These are phyloP conservation scores for Trichoderma sp. DNA, from an alignment of 2,329 filamentous ascomycete genomes.

Conservation along the genomic window DNA sequence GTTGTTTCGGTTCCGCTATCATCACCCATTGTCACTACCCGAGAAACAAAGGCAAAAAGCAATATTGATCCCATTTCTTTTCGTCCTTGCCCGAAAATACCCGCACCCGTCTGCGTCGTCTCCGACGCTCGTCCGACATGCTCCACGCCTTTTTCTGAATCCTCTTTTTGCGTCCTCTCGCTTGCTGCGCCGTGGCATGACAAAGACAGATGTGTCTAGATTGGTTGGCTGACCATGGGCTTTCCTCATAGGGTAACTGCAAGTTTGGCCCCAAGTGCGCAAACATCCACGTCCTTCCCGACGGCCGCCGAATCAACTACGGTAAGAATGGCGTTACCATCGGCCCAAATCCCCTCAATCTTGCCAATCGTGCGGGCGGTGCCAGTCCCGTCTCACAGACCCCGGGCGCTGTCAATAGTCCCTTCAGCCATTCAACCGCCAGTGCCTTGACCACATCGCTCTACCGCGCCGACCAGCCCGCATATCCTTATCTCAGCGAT, in stretches of 20 bases:
- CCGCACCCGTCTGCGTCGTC: not conserved
- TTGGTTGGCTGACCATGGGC: slow-evolving; percentile 11
- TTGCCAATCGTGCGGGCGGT: slow-evolving; percentile 59
- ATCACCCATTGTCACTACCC: not conserved
- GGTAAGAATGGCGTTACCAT: slow-evolving; percentile 66
- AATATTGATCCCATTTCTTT: not conserved
- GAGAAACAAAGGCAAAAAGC: not conserved
- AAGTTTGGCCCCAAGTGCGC: slow-evolving; percentile 98
- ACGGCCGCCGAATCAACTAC: slow-evolving; percentile 87
- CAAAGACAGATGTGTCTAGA: not conserved
- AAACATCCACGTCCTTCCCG: slow-evolving; percentile 90
- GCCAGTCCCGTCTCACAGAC: slow-evolving; percentile 43
- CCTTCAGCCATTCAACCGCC: slow-evolving; percentile 57
- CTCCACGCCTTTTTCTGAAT: not conserved
- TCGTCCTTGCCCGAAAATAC: slow-evolving; percentile 13
- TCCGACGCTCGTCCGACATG: not conserved
- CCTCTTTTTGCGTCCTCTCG: not conserved
- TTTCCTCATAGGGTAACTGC: slow-evolving; percentile 75
- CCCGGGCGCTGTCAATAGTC: slow-evolving; percentile 28
- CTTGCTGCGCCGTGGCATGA: not conserved
- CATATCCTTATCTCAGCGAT: slow-evolving; percentile 37
- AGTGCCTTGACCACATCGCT: slow-evolving; percentile 62
- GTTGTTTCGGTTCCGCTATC: not conserved
- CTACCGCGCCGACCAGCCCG: slow-evolving; percentile 44
- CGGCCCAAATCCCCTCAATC: slow-evolving; percentile 56